phyloP scores from a whole-genome alignment of 148 eudicot species.

The Pharnaceum exiguum region DNA sequence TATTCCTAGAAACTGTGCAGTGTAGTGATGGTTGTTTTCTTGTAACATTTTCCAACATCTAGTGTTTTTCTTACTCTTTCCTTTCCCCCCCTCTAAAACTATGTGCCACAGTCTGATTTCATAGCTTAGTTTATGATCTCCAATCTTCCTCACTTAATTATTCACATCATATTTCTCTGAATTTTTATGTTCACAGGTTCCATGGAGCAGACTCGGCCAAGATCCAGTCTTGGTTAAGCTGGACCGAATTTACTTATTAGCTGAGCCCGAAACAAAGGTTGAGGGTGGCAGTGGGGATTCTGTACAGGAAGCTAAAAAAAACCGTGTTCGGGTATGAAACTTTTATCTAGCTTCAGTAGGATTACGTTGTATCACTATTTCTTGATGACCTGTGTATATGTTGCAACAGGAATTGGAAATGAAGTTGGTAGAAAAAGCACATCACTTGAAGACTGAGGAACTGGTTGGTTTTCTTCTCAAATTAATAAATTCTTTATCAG shows the following conservation, averaged over 20 bases:
- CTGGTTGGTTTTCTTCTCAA: conserved; percentile 52
- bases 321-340: conserved; percentile 62
- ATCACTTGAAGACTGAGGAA: conserved; percentile 51
- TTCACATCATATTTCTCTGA: background rate
- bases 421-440: conserved; percentile 81
- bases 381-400: background rate
- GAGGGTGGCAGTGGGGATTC: conserved; percentile 88
- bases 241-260: conserved; percentile 79
- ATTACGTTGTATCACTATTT: background rate
- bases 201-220: conserved; percentile 99
- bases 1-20: too few species aligned
- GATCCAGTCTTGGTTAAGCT: conserved; percentile 90
- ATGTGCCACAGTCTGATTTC: too few species aligned
- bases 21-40: too few species aligned
- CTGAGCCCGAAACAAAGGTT: conserved; percentile 89
- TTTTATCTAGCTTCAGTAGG: background rate
- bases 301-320: conserved; percentile 81
- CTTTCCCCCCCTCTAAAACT: too few species aligned
- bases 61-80: too few species aligned
- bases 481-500: background rate
- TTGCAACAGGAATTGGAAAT: conserved; percentile 73
- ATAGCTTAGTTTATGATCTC: background rate
- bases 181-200: conserved; percentile 49
- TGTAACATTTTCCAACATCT: too few species aligned
- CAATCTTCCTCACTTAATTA: background rate